phyloP scores from a whole-genome alignment of 2,329 filamentous ascomycete species.

The Penicillium digitatum region DNA sequence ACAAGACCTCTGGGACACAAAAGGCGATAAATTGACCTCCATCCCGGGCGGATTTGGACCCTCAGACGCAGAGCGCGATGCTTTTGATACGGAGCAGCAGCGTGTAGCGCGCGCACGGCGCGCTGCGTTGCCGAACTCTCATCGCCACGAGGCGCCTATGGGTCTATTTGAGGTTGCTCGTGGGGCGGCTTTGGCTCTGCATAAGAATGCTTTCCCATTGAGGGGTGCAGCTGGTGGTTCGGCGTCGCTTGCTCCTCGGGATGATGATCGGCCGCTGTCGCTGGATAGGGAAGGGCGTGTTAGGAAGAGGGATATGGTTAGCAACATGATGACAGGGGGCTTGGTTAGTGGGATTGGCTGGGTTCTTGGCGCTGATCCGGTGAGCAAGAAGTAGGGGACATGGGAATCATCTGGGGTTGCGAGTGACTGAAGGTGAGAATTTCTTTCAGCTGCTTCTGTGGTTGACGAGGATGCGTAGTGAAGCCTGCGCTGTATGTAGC shows the following conservation, averaged over 20 bases:
- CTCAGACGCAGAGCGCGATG: slow-evolving; percentile 43
- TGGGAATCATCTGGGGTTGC: background rate
- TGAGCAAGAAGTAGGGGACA: slow-evolving; percentile 28
- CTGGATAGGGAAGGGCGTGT: slow-evolving; percentile 35
- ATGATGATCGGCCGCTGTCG: slow-evolving; percentile 12
- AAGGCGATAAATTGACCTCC: slow-evolving; percentile 45
- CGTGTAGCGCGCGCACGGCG: slow-evolving; percentile 34
- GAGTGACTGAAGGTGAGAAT: background rate
- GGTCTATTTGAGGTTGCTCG: slow-evolving; percentile 51
- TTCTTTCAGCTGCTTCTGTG: background rate
- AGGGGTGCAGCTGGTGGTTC: slow-evolving; percentile 19
- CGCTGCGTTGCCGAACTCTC: slow-evolving; percentile 22
- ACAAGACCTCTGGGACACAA: slow-evolving; percentile 56
- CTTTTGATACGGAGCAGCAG: slow-evolving; percentile 43
- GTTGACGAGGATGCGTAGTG: background rate
- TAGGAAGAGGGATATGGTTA: slow-evolving; percentile 54
- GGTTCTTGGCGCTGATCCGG: slow-evolving; percentile 55
- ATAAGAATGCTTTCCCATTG: slow-evolving; percentile 48
- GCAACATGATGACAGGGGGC: slow-evolving; percentile 60
- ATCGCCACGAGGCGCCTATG: slow-evolving; percentile 48
- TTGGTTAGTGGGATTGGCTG: slow-evolving; percentile 61
- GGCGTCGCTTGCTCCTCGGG: background rate
- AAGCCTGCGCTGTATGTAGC: background rate
- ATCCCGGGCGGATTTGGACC: slow-evolving; percentile 46
- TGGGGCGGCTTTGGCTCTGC: slow-evolving; percentile 47